Evolutionary conservation across 805 yeast species (phyloP).

Genomic region (Spathaspora sp.): DNA sequence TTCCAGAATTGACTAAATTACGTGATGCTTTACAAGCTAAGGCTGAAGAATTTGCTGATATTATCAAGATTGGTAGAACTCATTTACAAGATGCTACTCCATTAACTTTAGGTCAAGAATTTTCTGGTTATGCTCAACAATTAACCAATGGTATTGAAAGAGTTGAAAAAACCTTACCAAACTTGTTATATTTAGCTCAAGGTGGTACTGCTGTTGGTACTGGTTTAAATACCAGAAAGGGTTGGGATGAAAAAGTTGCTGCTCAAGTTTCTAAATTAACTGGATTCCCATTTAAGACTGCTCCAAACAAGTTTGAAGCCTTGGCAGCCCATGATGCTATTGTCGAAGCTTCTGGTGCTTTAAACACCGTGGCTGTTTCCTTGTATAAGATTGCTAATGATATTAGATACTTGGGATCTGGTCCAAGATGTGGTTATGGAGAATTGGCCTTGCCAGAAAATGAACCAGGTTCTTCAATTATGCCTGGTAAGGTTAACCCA

Average conservation of each 20-base stretch:
- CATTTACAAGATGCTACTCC: constrained; percentile 99
- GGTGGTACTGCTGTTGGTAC: constrained; percentile 99
- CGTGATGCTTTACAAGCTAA: constrained; percentile 77
- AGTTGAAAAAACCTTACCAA: constrained; percentile 72
- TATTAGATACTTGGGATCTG: constrained; percentile 96
- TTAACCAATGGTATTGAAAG: constrained; percentile 85
- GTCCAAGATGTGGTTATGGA: constrained; percentile 99
- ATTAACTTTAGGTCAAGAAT: constrained; percentile 95
- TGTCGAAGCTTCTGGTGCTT: constrained; percentile 96
- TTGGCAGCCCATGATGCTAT: constrained; percentile 98
- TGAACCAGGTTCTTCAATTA: constrained; percentile 98
- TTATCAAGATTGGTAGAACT: constrained; percentile 98
- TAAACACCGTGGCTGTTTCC: constrained; percentile 91
- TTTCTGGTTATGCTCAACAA: constrained; percentile 94
- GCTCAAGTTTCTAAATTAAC: constrained; percentile 80
- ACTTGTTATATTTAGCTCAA: constrained; percentile 84
- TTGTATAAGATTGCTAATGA: constrained; percentile 96
- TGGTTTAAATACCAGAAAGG: constrained; percentile 90
- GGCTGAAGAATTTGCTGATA: constrained; percentile 77
- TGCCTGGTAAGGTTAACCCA: constrained; percentile 99
- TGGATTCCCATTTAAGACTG: constrained; percentile 85
- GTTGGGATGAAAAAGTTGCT: constrained; percentile 86
- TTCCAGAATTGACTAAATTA: constrained; percentile 77
- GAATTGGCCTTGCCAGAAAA: constrained; percentile 94
- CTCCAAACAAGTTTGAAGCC: constrained; percentile 99